These are phyloP conservation scores for Annona cherimola DNA, from an alignment of 164 flowering plant genomes.

Conservation along the genomic window DNA sequence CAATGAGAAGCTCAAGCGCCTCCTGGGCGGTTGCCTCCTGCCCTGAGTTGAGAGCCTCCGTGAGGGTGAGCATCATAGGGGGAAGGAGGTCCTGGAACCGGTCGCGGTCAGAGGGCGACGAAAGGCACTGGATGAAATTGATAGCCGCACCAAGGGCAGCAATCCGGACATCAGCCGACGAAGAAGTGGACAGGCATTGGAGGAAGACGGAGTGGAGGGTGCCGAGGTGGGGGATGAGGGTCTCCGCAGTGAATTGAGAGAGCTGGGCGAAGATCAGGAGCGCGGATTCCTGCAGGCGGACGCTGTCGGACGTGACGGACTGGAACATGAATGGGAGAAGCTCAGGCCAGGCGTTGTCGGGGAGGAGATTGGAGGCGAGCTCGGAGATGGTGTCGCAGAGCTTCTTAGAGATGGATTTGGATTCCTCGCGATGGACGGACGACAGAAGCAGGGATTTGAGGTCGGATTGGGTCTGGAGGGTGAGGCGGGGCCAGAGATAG, in stretches of 20 bases:
- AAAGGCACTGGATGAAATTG: slow-evolving; percentile 86
- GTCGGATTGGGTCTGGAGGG: slow-evolving; percentile 50
- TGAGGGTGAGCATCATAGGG: slow-evolving; percentile 83
- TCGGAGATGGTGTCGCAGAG: slow-evolving; percentile 92
- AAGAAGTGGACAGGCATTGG: slow-evolving; percentile 41
- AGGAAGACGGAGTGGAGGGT: slow-evolving; percentile 73
- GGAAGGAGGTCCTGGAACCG: slow-evolving; percentile 87
- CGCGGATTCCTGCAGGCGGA: slow-evolving; percentile 73
- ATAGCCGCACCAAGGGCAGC: slow-evolving; percentile 80
- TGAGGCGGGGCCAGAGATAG: slow-evolving; percentile 79
- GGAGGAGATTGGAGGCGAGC: slow-evolving; percentile 71
- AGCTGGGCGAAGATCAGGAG: slow-evolving; percentile 84
- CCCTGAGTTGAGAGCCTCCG: slow-evolving; percentile 69
- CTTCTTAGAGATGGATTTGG: slow-evolving; percentile 74
- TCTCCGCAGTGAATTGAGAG: slow-evolving; percentile 80
- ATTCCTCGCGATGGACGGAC: slow-evolving; percentile 61
- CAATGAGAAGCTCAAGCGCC: slow-evolving; percentile 82
- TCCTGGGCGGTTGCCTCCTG: slow-evolving; percentile 94
- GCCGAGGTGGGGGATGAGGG: slow-evolving; percentile 55
- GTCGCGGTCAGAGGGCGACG: slow-evolving; percentile 68
- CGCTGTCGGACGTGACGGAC: slow-evolving; percentile 68
- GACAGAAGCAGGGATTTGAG: slow-evolving; percentile 57
- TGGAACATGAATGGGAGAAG: slow-evolving; percentile 92
- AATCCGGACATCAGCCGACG: slow-evolving; percentile 63
- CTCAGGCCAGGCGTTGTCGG: slow-evolving; percentile 91